These are phyloP conservation scores for Flaveria robusta DNA, from an alignment of 129 eudicot genomes.

Conservation along the genomic window DNA sequence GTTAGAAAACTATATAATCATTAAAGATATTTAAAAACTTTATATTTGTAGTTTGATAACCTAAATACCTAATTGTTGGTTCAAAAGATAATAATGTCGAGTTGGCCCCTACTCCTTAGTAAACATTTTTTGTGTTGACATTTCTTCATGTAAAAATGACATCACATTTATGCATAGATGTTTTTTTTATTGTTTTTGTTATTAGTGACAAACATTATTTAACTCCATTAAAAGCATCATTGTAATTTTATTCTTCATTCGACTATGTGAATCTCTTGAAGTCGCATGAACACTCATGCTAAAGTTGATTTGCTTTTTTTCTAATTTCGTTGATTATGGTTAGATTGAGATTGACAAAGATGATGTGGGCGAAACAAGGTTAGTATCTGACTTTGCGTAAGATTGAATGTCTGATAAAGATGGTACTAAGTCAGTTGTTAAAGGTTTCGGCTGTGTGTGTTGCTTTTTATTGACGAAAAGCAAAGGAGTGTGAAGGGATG, in stretches of 20 bases:
- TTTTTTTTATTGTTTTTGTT: background rate
- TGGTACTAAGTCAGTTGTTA: background rate
- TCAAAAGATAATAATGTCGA: background rate
- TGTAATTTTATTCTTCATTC: no score
- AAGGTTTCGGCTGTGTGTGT: background rate
- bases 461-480: background rate
- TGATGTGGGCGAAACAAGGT: background rate
- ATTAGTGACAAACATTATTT: background rate
- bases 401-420: background rate
- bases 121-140: background rate
- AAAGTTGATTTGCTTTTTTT: background rate
- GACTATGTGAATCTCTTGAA: background rate
- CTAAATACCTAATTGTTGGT: background rate
- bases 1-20: no score
- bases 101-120: background rate
- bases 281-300: background rate
- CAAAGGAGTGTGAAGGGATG: background rate
- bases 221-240: background rate
- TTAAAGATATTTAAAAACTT: no score
- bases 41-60: background rate
- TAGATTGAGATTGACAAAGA: background rate
- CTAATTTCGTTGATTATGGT: background rate
- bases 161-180: background rate
- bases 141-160: background rate
- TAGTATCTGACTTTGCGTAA: background rate